Evolutionary conservation across 345 rosid genomes (phyloP).

Genomic region (Gynandropsis gynandra): DNA sequence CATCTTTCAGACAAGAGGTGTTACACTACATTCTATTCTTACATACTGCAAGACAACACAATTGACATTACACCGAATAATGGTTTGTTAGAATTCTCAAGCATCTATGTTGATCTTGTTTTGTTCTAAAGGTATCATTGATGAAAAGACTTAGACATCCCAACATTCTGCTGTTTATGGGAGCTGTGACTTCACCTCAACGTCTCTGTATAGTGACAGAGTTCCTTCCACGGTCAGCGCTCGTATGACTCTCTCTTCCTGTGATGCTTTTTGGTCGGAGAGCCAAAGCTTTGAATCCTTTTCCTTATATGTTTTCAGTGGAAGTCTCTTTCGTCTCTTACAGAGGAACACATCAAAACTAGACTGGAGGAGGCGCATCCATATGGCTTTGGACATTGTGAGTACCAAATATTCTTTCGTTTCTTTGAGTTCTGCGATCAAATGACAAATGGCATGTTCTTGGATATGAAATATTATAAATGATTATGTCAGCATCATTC

Average conservation of each 20-base stretch:
- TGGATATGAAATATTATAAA: no score
- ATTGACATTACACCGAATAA: neutral
- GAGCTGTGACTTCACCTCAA: conserved; percentile 85
- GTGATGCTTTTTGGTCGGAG: neutral
- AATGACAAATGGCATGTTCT: neutral
- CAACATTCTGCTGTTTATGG: conserved; percentile 90
- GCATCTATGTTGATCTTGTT: conserved; percentile 9
- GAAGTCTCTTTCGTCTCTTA: conserved; percentile 87
- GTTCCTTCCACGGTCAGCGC: conserved; percentile 91
- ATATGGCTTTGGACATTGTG: conserved; percentile 87
- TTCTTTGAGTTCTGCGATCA: conserved; percentile 2
- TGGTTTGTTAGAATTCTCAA: neutral
- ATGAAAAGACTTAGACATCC: conserved; percentile 99
- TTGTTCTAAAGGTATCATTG: conserved; percentile 55
- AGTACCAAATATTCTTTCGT: conserved; percentile 29
- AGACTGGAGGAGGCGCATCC: conserved; percentile 83
- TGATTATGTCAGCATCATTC: conserved; percentile 13
- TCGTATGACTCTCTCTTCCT: conserved; percentile 19
- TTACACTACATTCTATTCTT: conserved; percentile 11
- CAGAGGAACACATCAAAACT: conserved; percentile 68
- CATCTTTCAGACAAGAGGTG: conserved; percentile 89
- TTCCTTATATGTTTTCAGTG: conserved; percentile 43
- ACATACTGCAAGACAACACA: neutral
- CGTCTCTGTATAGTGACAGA: conserved; percentile 97
- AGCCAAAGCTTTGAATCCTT: conserved; percentile 11